phyloP scores from a whole-genome alignment of 306 rosid species.

The Cicer judaicum region DNA sequence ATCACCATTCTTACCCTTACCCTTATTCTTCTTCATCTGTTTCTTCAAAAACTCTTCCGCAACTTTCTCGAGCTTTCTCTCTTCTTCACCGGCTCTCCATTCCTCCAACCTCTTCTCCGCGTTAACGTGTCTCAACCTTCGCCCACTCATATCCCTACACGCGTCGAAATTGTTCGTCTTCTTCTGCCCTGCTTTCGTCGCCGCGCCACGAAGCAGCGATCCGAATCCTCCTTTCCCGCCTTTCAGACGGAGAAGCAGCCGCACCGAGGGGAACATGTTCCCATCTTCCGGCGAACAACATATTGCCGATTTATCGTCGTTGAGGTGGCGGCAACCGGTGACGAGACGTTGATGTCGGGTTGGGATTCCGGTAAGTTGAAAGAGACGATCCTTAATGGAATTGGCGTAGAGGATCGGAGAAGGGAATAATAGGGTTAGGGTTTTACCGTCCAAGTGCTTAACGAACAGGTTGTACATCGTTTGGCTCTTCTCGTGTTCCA shows the following conservation, averaged over 20 bases:
- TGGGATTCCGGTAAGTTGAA: slow-evolving; percentile 71
- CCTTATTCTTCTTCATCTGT: slow-evolving; percentile 76
- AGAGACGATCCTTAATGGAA: slow-evolving; percentile 66
- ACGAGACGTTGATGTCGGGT: slow-evolving; percentile 71
- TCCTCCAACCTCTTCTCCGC: slow-evolving; percentile 94
- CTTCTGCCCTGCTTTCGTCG: slow-evolving; percentile 94
- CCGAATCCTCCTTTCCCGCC: slow-evolving; percentile 99
- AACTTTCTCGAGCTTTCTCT: slow-evolving; percentile 72
- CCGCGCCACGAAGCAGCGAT: slow-evolving; percentile 90
- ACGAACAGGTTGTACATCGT: slow-evolving; percentile 74
- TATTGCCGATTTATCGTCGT: slow-evolving; percentile 54
- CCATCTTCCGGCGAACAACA: slow-evolving; percentile 50
- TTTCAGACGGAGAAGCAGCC: slow-evolving; percentile 63
- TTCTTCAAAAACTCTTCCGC: slow-evolving; percentile 84
- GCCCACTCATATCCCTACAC: slow-evolving; percentile 96
- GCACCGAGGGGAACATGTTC: slow-evolving; percentile 67
- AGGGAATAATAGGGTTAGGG: slow-evolving; percentile 71
- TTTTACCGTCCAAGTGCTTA: slow-evolving; percentile 76
- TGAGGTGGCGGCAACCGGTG: slow-evolving; percentile 64
- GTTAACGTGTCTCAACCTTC: slow-evolving; percentile 92
- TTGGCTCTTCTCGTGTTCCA: slow-evolving; percentile 48
- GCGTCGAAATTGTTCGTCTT: slow-evolving; percentile 97
- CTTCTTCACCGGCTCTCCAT: slow-evolving; percentile 82
- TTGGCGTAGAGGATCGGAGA: slow-evolving; percentile 54
- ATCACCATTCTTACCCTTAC: slow-evolving; percentile 80